Base-by-base conservation (phyloP, 2,329 filamentous ascomycete genomes). In the Fusarium armeniacum region DNA sequence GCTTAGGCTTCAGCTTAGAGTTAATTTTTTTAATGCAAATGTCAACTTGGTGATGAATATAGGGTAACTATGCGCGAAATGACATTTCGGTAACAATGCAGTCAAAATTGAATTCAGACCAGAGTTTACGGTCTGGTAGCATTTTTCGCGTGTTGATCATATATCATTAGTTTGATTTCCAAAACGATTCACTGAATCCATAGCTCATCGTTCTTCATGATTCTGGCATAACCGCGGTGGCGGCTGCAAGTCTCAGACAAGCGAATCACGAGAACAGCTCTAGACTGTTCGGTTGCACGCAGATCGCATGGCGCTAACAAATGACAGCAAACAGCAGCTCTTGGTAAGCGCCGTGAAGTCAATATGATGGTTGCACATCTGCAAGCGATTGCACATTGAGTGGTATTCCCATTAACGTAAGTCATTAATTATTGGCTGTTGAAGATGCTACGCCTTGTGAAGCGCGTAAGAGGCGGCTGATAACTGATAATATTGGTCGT, bases 401-500 rank as follows among this genome's bases (percentile, higher is more conserved):
- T 49, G 20, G 26, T 33, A 54, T 55, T 58, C 57, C 58, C 32
- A 49, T 47, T 65, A 41, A 61, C 47, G 44, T 38, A 32, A 28
- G 36, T 52, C 24, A 18, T 46, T n/a, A 52, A 35, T 30, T 45
- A 62, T 69, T 64, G 65, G 53, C 38, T 44, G 9, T n/a, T 40
- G 35, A 41, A 16, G 16, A 10, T 67, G 52, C 57, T 61, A 54
- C 51, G 51, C 65, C 43, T 57, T 57, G 55, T 46, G 40, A 57
- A 57, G 63, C 71, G 71, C 67, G 71, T 52, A 58, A 65, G 66
- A 35, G 62, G 69, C 71, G 71, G 64, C 45, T 73, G 59, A 50
- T 22, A 32, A 28, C 16, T 22, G 35, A 28, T 41, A 12, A 65
- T 51, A 51, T 51, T 65, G 62, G 60, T 32, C 9, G 18, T 38